A percentile compares a stretch with the other conserved stretches of the same genome.
These are phyloP conservation scores for Novymonas esmeraldas DNA, from an alignment of 208 protist species.

Conservation along the genomic window DNA sequence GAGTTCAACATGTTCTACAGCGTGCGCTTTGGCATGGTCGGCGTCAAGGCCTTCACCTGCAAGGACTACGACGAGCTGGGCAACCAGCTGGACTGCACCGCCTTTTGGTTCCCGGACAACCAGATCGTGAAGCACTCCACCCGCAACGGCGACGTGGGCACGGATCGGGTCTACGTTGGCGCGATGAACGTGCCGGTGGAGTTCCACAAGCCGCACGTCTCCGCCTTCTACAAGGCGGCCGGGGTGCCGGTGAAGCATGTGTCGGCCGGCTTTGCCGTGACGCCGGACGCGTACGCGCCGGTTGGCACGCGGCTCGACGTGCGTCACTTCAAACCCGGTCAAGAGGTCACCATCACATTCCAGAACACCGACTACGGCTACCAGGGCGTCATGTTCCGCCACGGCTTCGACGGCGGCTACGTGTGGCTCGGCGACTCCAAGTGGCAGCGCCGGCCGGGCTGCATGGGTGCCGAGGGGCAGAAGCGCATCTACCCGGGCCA, in stretches of 20 bases:
- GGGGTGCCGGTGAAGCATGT: conserved; percentile 93
- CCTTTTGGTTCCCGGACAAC: conserved; percentile 94
- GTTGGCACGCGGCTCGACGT: conserved; percentile 94
- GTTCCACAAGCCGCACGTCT: conserved; percentile 92
- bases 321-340: conserved; percentile 93
- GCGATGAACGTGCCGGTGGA: conserved; percentile 92
- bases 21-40: conserved; percentile 92
- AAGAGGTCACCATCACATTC: conserved; percentile 92
- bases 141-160: conserved; percentile 77
- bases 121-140: conserved; percentile 89
- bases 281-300: conserved; percentile 90
- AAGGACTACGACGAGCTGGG: conserved; percentile 94
- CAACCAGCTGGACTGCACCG: conserved; percentile 92
- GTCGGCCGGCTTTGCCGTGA: conserved; percentile 82
- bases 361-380: conserved; percentile 94
- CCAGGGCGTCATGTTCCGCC: conserved; percentile 92
- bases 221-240: conserved; percentile 87
- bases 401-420: conserved; percentile 93
- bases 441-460: conserved; percentile 92
- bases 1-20: conserved; percentile 96
- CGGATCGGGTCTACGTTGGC: conserved; percentile 87
- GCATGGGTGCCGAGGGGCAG: conserved; percentile 89
- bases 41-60: conserved; percentile 90
- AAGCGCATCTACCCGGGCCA: conserved; percentile 93
- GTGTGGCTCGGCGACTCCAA: conserved; percentile 93